Conservation (phyloP, 768 basidiomycete species). For the Russula sp. region DNA sequence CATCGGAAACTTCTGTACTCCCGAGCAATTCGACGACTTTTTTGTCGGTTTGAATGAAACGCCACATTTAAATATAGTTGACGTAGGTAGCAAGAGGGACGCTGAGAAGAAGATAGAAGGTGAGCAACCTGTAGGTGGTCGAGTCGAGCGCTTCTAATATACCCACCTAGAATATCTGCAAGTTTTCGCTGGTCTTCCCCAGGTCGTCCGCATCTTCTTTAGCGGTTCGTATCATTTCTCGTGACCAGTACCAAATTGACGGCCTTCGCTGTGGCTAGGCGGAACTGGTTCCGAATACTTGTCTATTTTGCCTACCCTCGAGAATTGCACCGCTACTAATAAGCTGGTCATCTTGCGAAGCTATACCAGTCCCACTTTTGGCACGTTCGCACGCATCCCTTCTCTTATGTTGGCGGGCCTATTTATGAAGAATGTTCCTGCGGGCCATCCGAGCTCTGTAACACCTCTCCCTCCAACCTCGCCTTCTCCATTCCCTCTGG, state of each 20-base stretch:
- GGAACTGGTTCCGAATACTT: slow-evolving; percentile 48
- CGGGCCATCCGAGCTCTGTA: not conserved
- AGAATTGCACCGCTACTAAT: slow-evolving; percentile 54
- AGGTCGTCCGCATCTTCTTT: slow-evolving; percentile 17
- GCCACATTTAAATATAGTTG: slow-evolving; percentile 11
- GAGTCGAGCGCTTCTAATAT: not conserved
- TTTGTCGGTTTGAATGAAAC: slow-evolving; percentile 16
- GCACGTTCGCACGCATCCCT: slow-evolving; percentile 45
- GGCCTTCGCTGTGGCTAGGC: slow-evolving; percentile 35
- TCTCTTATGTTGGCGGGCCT: slow-evolving; percentile 48
- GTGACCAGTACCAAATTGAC: not conserved
- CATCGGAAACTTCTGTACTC: not conserved
- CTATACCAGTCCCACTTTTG: slow-evolving; percentile 38
- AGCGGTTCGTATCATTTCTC: slow-evolving; percentile 8
- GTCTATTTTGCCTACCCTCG: slow-evolving; percentile 50
- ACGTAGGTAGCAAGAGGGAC: slow-evolving; percentile 17
- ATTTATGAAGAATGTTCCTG: slow-evolving; percentile 38
- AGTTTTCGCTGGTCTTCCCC: slow-evolving; percentile 12
- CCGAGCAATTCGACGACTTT: slow-evolving; percentile 18
- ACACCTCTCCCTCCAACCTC: not conserved
- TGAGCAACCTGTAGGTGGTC: not conserved
- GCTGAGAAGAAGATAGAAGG: slow-evolving; percentile 19
- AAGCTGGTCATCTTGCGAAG: slow-evolving; percentile 62
- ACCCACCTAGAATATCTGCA: slow-evolving; percentile 16
- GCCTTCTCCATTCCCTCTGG: slow-evolving; percentile 2